phyloP scores from a whole-genome alignment of 495 filamentous ascomycete species.

The Staphylotrichum longicolle region DNA sequence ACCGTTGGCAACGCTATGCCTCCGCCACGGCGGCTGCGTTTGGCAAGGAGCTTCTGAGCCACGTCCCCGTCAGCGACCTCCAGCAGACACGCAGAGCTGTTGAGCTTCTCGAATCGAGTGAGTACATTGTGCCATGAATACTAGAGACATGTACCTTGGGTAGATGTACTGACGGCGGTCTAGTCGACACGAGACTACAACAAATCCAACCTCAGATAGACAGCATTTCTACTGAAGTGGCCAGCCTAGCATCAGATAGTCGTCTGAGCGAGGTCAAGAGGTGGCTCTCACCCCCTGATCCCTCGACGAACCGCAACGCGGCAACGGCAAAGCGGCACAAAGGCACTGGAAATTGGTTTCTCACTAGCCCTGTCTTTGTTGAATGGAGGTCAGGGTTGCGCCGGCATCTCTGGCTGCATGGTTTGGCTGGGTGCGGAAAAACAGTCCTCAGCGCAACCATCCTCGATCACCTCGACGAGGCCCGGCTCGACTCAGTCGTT shows the following conservation, averaged over 20 bases:
- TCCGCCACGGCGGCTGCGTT: constrained; percentile 35
- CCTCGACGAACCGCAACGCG: constrained; percentile 8
- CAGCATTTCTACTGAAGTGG: too few species aligned
- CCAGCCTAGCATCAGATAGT: too few species aligned
- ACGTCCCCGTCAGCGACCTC: neutral
- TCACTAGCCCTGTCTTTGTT: neutral
- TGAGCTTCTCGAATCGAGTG: neutral
- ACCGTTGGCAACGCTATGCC: constrained; percentile 38
- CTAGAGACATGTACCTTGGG: too few species aligned
- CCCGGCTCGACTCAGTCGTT: neutral
- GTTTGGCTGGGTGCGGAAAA: constrained; percentile 3
- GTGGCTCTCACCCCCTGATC: constrained; percentile 15
- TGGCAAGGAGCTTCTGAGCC: constrained; percentile 28
- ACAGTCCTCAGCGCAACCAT: constrained; percentile 3
- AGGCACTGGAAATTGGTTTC: constrained; percentile 4
- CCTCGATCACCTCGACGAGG: constrained; percentile 2
- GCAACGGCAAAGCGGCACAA: constrained; percentile 3
- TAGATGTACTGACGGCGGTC: neutral
- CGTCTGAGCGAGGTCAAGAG: constrained; percentile 6
- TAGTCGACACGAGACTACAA: constrained; percentile 1
- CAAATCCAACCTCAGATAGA: neutral
- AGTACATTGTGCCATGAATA: neutral
- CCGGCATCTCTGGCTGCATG: constrained; percentile 2
- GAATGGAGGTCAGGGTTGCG: neutral
- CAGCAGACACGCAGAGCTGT: neutral